Base-by-base conservation (phyloP, 495 filamentous ascomycete genomes). In the Hyaloscypha bicolor region DNA sequence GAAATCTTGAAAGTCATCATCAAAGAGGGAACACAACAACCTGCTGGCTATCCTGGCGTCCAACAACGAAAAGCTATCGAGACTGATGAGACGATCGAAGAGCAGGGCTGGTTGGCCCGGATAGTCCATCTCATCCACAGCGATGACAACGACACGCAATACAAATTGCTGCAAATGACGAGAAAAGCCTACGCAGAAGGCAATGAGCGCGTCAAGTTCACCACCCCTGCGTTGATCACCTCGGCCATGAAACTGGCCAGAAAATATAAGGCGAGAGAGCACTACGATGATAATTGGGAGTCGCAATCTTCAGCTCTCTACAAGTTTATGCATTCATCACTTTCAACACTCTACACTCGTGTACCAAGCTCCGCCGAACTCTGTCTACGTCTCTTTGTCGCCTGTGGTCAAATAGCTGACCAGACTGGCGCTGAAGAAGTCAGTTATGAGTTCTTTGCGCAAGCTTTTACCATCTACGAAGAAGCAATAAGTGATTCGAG, bases 391-490 rank as follows among this genome's bases (percentile, higher is more conserved):
- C 81, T 97, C 9, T 98, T 97, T 75, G 87, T 94, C 60, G 88
- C 91, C 67, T 96, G 93, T 73, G 95, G 95, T 19, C 94, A 97
- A 78, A 89, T 94, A 33, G 93, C 96, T 29, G 94, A 97, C 72
- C 91, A 95, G 76, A 94, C 89, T 6, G 92, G 90, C 16, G 94
- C 94, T 70, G 95, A 98, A 77, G 95, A 98, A 78, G 91, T 97
- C 31, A 90, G 92, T 21, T 99, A 99, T 77, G 95, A 99, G 77
- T 98, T 96, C 82, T 99, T 97, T 72, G 95, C 94, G 3, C 96
- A 99, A 75, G 95, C 95, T 1, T 99, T 99, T 68, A 98, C 95
- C 0, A 93, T 98, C 35, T 99, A 99, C 75, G 95, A 99, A 75
- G 96, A 98, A 78, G 87, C 91, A 2, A 91, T 99, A 65, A 94